A percentile compares a stretch with the other conserved stretches of the same genome.
These are phyloP conservation scores for Geotrichum australiense DNA, from an alignment of 1,139 yeast genomes.

Conservation along the genomic window DNA sequence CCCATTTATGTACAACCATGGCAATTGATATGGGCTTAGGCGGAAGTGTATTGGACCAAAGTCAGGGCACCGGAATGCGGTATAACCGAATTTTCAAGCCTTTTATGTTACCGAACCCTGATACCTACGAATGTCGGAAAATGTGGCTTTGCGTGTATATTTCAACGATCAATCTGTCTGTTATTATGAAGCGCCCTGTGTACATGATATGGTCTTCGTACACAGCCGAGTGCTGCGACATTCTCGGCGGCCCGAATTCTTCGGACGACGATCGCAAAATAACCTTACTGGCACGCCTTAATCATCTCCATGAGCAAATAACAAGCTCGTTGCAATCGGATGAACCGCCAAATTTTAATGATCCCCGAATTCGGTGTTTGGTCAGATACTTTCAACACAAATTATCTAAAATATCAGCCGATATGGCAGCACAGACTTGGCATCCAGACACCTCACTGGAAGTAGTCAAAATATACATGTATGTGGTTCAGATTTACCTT, in stretches of 20 bases:
- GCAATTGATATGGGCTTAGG: slow-evolving; percentile 71
- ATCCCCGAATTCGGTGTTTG: slow-evolving; percentile 22
- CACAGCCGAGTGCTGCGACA: slow-evolving; percentile 54
- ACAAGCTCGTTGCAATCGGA: slow-evolving; percentile 25
- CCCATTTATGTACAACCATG: slow-evolving; percentile 58
- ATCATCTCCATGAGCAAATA: slow-evolving; percentile 55
- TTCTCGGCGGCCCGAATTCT: slow-evolving; percentile 37
- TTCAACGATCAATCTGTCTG: slow-evolving; percentile 28
- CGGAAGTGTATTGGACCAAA: slow-evolving; percentile 19
- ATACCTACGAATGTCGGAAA: slow-evolving; percentile 32
- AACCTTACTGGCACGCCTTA: slow-evolving; percentile 54
- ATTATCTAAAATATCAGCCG: slow-evolving; percentile 11
- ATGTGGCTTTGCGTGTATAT: slow-evolving; percentile 30
- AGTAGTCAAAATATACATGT: too few species aligned
- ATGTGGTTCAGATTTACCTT: slow-evolving; percentile 36
- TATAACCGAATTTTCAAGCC: slow-evolving; percentile 35
- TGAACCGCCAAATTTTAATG: slow-evolving; percentile 27
- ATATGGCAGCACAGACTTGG: neutral
- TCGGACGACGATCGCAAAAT: slow-evolving; percentile 32
- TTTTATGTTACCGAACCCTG: slow-evolving; percentile 33
- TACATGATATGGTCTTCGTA: slow-evolving; percentile 41
- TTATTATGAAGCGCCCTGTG: slow-evolving; percentile 28
- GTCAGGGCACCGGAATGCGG: slow-evolving; percentile 8
- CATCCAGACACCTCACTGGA: slow-evolving; percentile 4
- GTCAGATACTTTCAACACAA: slow-evolving; percentile 25